phyloP scores from a whole-genome alignment of 495 filamentous ascomycete species.

The Hypoxylon rickii region DNA sequence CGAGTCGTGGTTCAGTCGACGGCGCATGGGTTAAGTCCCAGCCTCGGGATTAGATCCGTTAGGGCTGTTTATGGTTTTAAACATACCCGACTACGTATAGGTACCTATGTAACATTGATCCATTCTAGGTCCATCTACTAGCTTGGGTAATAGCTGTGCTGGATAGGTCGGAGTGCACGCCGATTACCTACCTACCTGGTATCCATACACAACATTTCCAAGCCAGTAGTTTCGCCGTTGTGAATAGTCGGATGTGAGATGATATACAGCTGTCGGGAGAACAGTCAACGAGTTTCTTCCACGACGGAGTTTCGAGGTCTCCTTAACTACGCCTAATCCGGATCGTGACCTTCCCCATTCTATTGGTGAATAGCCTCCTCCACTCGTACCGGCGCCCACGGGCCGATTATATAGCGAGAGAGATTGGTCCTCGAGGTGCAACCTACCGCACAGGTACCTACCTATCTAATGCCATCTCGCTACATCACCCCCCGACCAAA shows the following conservation, averaged over 20 bases:
- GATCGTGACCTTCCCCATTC: conserved; percentile 18
- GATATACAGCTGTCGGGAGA: conserved; percentile 16
- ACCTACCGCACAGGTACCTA: no score
- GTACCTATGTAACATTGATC: no score
- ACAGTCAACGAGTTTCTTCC: conserved; percentile 10
- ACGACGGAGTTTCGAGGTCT: conserved; percentile 3
- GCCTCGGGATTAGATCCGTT: no score
- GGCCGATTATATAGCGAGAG: conserved; percentile 26
- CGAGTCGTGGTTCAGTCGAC: no score
- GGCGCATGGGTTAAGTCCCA: no score
- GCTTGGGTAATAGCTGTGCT: no score
- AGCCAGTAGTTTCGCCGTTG: conserved; percentile 17
- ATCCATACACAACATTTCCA: no score
- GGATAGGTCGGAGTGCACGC: no score
- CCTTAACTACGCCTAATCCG: neutral
- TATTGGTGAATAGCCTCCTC: conserved; percentile 1
- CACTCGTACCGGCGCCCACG: conserved; percentile 20
- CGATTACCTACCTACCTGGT: conserved; percentile 1
- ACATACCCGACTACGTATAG: no score
- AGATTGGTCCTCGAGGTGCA: conserved; percentile 17
- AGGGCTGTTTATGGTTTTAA: no score
- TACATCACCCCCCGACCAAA: conserved; percentile 15
- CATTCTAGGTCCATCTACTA: no score
- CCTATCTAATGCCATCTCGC: conserved; percentile 25
- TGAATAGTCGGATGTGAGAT: conserved; percentile 2